phyloP scores from a whole-genome alignment of 305 asterid genomes.

The Fraxinus velutina region DNA sequence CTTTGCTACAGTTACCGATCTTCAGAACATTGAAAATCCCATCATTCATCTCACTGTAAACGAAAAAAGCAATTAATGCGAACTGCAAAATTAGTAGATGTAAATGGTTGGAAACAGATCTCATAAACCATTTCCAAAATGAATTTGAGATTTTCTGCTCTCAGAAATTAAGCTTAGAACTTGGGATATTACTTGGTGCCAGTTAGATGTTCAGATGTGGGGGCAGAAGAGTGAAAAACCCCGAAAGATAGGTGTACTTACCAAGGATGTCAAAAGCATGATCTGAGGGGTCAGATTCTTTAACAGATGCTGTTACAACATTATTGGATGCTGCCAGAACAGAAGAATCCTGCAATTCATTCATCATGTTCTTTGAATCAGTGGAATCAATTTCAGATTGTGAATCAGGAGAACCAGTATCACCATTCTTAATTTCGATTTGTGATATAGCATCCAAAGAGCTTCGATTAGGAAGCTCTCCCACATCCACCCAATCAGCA shows the following conservation, averaged over 20 bases:
- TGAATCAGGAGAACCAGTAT: slow-evolving; percentile 45
- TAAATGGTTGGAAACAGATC: neutral
- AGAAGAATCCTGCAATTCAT: slow-evolving; percentile 49
- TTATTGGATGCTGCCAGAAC: slow-evolving; percentile 32
- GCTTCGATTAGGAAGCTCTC: slow-evolving; percentile 42
- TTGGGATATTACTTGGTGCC: neutral
- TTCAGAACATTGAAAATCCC: neutral
- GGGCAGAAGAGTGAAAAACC: slow-evolving; percentile 2
- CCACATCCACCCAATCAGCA: slow-evolving; percentile 38
- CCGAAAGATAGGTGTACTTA: slow-evolving; percentile 34
- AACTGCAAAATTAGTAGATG: neutral
- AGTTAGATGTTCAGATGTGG: slow-evolving; percentile 6
- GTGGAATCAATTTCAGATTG: slow-evolving; percentile 57
- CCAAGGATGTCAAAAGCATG: slow-evolving; percentile 41
- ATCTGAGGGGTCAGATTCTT: slow-evolving; percentile 37
- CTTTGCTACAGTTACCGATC: slow-evolving; percentile 8
- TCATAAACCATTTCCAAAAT: slow-evolving; percentile 9
- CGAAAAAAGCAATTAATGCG: neutral
- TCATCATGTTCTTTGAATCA: slow-evolving; percentile 44
- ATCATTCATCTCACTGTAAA: slow-evolving; percentile 2
- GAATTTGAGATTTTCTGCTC: neutral
- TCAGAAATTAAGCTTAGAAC: neutral
- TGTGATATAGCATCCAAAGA: slow-evolving; percentile 57
- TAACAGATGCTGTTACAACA: slow-evolving; percentile 30
- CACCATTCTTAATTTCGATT: slow-evolving; percentile 53